Conservation (phyloP, 257 asterid genomes). For the Salvia hispanica region DNA sequence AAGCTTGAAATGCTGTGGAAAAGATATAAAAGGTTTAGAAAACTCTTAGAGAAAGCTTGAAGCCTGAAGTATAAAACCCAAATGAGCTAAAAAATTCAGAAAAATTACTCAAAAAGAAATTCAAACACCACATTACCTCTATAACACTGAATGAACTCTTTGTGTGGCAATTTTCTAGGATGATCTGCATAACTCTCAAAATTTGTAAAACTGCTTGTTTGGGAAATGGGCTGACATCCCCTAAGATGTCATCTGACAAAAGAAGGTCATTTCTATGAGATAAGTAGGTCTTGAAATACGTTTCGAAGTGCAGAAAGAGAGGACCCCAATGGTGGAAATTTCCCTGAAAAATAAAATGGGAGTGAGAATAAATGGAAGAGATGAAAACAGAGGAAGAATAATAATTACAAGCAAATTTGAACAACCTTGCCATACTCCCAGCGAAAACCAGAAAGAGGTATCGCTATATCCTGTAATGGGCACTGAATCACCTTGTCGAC, state of each 20-base stretch:
- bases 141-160: conserved; percentile 80
- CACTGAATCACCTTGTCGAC: conserved; percentile 93
- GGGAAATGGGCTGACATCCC: conserved; percentile 69
- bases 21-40: conserved; percentile 1
- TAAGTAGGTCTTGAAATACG: conserved; percentile 81
- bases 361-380: conserved; percentile 25
- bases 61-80: neutral
- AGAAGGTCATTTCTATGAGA: conserved; percentile 82
- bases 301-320: conserved; percentile 82
- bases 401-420: conserved; percentile 12
- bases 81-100: too few species aligned
- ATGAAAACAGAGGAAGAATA: conserved; percentile 6
- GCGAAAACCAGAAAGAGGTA: conserved; percentile 86
- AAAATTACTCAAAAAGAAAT: neutral
- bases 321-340: conserved; percentile 96
- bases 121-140: conserved; percentile 60
- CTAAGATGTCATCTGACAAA: conserved; percentile 69
- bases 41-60: conserved; percentile 9
- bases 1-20: conserved; percentile 89
- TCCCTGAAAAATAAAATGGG: conserved; percentile 62
- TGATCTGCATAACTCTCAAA: conserved; percentile 80
- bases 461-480: conserved; percentile 91
- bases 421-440: conserved; percentile 97
- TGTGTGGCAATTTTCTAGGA: conserved; percentile 80
- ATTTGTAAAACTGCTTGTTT: conserved; percentile 82